Conservation (phyloP, 257 asterid genomes). For the Jaltomata sinuosa region DNA sequence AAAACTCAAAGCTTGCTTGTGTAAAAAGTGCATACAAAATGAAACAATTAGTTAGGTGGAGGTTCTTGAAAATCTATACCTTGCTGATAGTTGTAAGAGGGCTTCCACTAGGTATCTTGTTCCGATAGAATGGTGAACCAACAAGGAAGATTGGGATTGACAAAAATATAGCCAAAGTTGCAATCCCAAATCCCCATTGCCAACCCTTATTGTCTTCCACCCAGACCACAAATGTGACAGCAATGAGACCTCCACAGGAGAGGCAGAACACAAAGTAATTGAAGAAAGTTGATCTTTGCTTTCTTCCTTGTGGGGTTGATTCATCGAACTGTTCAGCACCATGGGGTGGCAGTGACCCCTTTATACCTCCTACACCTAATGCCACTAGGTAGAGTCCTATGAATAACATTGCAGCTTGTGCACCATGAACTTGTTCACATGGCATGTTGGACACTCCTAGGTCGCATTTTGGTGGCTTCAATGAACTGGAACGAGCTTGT, state of each 20-base stretch:
- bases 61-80: slow-evolving; percentile 14
- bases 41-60: not conserved
- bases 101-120: slow-evolving; percentile 66
- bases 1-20: not conserved
- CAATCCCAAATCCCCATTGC: slow-evolving; percentile 84
- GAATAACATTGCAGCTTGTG: slow-evolving; percentile 59
- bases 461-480: slow-evolving; percentile 56
- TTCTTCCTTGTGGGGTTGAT: slow-evolving; percentile 52
- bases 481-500: slow-evolving; percentile 56
- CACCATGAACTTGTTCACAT: slow-evolving; percentile 62
- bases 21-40: not conserved
- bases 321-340: slow-evolving; percentile 88
- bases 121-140: slow-evolving; percentile 53
- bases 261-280: slow-evolving; percentile 75
- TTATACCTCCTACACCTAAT: slow-evolving; percentile 78
- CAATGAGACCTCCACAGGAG: slow-evolving; percentile 61
- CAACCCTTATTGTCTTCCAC: slow-evolving; percentile 89
- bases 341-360: slow-evolving; percentile 65
- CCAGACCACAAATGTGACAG: slow-evolving; percentile 77
- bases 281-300: slow-evolving; percentile 72
- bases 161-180: slow-evolving; percentile 54
- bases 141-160: slow-evolving; percentile 53
- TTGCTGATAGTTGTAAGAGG: slow-evolving; percentile 57
- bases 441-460: slow-evolving; percentile 5
- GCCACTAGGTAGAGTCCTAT: slow-evolving; percentile 69